phyloP scores from a whole-genome alignment of 2,329 filamentous ascomycete species.

The Diaporthe vexans region DNA sequence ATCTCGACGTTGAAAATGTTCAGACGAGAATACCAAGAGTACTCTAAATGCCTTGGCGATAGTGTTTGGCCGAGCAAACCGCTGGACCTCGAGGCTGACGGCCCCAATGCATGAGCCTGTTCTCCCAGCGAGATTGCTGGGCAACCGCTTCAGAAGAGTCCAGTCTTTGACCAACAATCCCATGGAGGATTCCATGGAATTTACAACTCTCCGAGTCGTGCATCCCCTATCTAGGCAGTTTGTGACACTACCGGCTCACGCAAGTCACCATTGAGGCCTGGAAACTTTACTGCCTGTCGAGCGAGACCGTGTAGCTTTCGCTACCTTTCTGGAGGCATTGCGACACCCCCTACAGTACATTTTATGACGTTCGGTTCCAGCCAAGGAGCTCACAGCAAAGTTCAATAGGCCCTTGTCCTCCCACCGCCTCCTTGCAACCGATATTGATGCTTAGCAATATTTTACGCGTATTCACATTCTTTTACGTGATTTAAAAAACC shows the following conservation, averaged over 20 bases:
- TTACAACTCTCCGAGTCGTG: too few species aligned
- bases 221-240: too few species aligned
- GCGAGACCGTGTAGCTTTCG: too few species aligned
- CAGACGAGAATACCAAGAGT: not conserved
- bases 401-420: not conserved
- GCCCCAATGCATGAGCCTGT: too few species aligned
- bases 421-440: not conserved
- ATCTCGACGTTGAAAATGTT: not conserved
- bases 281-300: too few species aligned
- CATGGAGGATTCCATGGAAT: not conserved
- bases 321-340: too few species aligned
- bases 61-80: not conserved
- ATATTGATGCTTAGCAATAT: not conserved
- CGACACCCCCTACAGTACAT: not conserved
- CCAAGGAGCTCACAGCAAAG: not conserved
- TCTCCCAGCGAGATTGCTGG: too few species aligned
- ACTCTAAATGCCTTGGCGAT: not conserved
- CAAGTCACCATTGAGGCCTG: too few species aligned
- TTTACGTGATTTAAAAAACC: not conserved
- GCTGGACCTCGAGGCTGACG: not conserved
- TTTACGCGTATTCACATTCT: not conserved
- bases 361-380: not conserved
- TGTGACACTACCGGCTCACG: too few species aligned
- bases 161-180: not conserved
- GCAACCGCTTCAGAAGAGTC: too few species aligned